A percentile compares a stretch with the other conserved stretches of the same genome.
phyloP scores from a whole-genome alignment of 768 basidiomycete species.

The Macrocybe gigantea region DNA sequence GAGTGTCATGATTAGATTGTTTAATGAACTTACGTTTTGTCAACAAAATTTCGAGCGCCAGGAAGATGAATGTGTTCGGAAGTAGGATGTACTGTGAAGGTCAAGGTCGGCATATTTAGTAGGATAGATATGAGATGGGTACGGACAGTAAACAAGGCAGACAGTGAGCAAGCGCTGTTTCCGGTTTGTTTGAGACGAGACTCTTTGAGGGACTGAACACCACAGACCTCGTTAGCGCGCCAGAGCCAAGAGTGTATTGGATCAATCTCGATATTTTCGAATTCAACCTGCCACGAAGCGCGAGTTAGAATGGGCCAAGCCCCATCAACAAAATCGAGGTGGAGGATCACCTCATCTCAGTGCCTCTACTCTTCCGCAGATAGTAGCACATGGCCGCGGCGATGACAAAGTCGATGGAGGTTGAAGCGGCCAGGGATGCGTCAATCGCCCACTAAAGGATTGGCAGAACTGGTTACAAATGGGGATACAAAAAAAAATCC shows the following conservation, averaged over 20 bases:
- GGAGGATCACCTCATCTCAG: conserved; percentile 9
- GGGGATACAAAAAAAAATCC: neutral
- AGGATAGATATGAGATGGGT: neutral
- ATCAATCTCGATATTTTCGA: conserved; percentile 26
- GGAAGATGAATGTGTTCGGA: conserved; percentile 37
- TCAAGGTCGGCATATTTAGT: neutral
- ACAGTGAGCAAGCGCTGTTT: conserved; percentile 36
- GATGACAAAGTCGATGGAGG: conserved; percentile 39
- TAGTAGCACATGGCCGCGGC: conserved; percentile 27
- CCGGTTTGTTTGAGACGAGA: no score
- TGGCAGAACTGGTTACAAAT: neutral
- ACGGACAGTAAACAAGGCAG: conserved; percentile 35
- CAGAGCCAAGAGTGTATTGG: conserved; percentile 20
- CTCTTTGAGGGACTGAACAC: no score
- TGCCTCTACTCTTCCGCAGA: conserved; percentile 24
- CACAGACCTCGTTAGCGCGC: conserved; percentile 17
- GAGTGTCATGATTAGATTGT: neutral
- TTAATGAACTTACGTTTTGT: conserved; percentile 31
- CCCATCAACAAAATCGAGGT: neutral
- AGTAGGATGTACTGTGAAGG: conserved; percentile 32
- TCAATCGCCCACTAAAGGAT: conserved; percentile 33
- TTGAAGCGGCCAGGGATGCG: conserved; percentile 34
- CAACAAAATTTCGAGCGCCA: conserved; percentile 35
- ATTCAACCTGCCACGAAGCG: conserved; percentile 15
- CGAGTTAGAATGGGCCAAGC: neutral